phyloP scores from a whole-genome alignment of 192 early-diverging fungal genomes.

The Chytriomyces confervae region DNA sequence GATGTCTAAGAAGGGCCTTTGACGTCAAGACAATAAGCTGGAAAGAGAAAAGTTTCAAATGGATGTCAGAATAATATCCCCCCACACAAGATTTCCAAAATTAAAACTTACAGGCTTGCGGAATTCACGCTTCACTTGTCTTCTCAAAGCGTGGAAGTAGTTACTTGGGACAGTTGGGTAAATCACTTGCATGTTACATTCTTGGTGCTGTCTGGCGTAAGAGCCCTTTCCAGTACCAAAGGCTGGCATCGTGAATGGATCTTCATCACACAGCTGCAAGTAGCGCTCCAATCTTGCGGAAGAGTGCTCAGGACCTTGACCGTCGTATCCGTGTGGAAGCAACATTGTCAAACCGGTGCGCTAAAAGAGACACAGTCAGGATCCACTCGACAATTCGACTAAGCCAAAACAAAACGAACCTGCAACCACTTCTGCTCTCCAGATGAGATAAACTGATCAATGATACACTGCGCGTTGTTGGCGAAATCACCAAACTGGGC shows the following conservation, averaged over 20 bases:
- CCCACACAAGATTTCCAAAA: not conserved
- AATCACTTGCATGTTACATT: constrained; percentile 97
- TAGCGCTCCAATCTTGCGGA: constrained; percentile 94
- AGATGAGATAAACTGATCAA: constrained; percentile 95
- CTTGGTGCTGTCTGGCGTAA: constrained; percentile 90
- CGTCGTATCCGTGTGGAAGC: constrained; percentile 97
- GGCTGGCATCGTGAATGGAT: constrained; percentile 76
- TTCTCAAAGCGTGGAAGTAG: constrained; percentile 94
- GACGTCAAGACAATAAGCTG: constrained; percentile 77
- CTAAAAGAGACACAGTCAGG: constrained; percentile 23
- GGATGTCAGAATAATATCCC: not conserved
- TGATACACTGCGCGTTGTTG: constrained; percentile 96
- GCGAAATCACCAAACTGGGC: constrained; percentile 99
- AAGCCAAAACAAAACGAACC: constrained; percentile 33
- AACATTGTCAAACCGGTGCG: constrained; percentile 92
- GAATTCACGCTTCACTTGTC: constrained; percentile 97
- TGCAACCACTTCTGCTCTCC: constrained; percentile 99
- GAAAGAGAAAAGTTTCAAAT: constrained; percentile 1
- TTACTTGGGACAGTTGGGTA: constrained; percentile 97
- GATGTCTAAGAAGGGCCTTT: constrained; percentile 93
- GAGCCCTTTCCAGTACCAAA: constrained; percentile 49
- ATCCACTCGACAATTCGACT: not conserved
- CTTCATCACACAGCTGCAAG: constrained; percentile 93
- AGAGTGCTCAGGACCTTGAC: constrained; percentile 98
- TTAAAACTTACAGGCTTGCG: constrained; percentile 80